Base-by-base conservation (phyloP, 768 basidiomycete genomes). In the Collybia sordida region DNA sequence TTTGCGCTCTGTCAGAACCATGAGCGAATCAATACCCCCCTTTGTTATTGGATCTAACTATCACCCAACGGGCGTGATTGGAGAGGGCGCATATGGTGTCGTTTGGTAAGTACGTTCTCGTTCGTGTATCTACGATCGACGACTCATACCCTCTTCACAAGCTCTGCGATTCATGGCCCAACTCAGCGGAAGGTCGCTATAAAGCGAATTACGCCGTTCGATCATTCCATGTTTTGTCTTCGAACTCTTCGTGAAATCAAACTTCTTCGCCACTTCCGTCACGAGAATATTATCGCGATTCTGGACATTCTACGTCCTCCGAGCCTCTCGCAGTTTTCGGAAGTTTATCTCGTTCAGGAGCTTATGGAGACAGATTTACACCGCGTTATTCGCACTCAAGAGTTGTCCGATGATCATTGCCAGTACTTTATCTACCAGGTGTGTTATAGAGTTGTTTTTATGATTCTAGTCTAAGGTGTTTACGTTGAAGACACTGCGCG, bases 391-490 rank as follows among this genome's bases (percentile, higher is more conserved):
- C 80, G 92, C 21, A 96, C 97, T 0, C 96, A 98, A 68, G 83
- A 90, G 51, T 77, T 99, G 36, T 89, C 87, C 50, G 96, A 98
- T 64, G 94, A 98, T 63, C 95, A 98, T 64, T 88, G 85, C 59
- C 93, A 98, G 69, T 99, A 99, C 67, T 98, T 99, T 64, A 86
- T 96, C 57, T 99, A 99, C 67, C 96, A 98, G 78, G 86, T 84
- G 53, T 43, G 72, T 65, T 34, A 42, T 37, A 31, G 3, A 4
- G 31, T 31, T 14, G 14, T 31, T 2, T 14, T 31, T 12, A 14
- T 31, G 31, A 14, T 11, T 2, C 14, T 11, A 6, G 9, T 14
- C 9, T 31, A 31, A 31, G 31, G 3, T 31, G 6, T 12, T 19
- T 19, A n/a, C 42, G 14, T 31, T 12, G 21, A 59, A 91, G 85